phyloP scores from a whole-genome alignment of 805 yeast genomes.

The Starmerella sp. region DNA sequence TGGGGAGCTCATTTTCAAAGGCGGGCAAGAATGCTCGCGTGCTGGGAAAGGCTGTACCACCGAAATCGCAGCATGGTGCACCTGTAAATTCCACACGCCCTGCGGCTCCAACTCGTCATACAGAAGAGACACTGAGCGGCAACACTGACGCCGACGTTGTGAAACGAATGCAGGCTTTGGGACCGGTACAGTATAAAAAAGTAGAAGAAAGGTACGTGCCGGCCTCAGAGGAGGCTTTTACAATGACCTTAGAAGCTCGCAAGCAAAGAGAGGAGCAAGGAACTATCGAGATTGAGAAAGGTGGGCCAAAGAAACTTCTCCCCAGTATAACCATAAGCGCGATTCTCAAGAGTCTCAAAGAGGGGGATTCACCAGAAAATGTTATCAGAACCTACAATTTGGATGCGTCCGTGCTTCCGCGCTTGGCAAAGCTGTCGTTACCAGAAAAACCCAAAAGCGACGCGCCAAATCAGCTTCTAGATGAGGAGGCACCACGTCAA shows the following conservation, averaged over 20 bases:
- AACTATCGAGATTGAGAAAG: constrained; percentile 5
- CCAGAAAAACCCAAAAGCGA: constrained; percentile 6
- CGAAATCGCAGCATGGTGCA: not conserved
- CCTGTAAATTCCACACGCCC: constrained; percentile 3
- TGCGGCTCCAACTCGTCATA: not conserved
- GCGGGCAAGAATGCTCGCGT: constrained; percentile 5
- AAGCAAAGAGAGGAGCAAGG: constrained; percentile 9
- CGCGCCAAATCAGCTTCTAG: constrained; percentile 7
- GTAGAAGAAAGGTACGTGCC: constrained; percentile 14
- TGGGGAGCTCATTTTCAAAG: constrained; percentile 14
- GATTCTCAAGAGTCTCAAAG: constrained; percentile 17
- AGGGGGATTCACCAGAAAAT: constrained; percentile 20
- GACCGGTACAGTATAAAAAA: constrained; percentile 18
- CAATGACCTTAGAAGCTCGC: constrained; percentile 22
- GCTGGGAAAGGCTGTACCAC: constrained; percentile 1
- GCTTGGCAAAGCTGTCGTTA: constrained; percentile 7
- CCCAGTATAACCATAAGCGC: constrained; percentile 23
- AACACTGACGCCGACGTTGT: constrained; percentile 33
- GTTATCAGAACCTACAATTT: constrained; percentile 17
- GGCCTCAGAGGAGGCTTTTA: constrained; percentile 19
- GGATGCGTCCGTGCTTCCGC: constrained; percentile 16
- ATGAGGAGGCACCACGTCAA: not conserved
- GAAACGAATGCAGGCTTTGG: constrained; percentile 19
- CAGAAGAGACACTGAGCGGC: constrained; percentile 12
- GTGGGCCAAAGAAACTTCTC: constrained; percentile 11